These are phyloP conservation scores for Pseudozyma sp. DNA, from an alignment of 1,284 basidiomycete species.

Conservation along the genomic window DNA sequence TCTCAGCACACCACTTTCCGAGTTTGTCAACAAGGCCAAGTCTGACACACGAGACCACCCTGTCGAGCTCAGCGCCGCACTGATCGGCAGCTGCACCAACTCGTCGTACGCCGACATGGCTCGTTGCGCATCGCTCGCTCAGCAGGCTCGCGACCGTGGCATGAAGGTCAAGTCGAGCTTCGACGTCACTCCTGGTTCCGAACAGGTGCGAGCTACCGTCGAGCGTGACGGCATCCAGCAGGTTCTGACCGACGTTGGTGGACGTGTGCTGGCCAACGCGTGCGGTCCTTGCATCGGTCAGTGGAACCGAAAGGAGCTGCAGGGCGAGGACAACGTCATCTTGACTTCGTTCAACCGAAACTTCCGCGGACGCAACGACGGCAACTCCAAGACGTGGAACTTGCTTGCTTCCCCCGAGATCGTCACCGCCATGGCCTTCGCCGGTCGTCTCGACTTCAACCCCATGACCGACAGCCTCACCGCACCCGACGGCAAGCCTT, in stretches of 20 bases:
- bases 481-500: constrained; percentile 78
- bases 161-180: constrained; percentile 89
- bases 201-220: constrained; percentile 97
- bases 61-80: constrained; percentile 82
- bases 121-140: constrained; percentile 88
- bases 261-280: constrained; percentile 92
- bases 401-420: constrained; percentile 97
- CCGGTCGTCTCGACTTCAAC: constrained; percentile 94
- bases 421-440: constrained; percentile 92
- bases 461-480: constrained; percentile 85
- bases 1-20: constrained; percentile 92
- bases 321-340: constrained; percentile 94
- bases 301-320: constrained; percentile 93
- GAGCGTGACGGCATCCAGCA: constrained; percentile 90
- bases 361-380: constrained; percentile 98
- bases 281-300: constrained; percentile 99
- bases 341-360: constrained; percentile 97
- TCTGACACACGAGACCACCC: constrained; percentile 84
- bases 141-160: constrained; percentile 87
- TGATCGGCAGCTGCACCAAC: constrained; percentile 98
- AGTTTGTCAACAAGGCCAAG: constrained; percentile 83
- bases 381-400: constrained; percentile 95
- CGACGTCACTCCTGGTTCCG: constrained; percentile 95
- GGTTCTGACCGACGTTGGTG: constrained; percentile 85
- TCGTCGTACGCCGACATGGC: constrained; percentile 74